phyloP scores from a whole-genome alignment of 306 rosid genomes.

The Ammopiptanthus mongolicus region DNA sequence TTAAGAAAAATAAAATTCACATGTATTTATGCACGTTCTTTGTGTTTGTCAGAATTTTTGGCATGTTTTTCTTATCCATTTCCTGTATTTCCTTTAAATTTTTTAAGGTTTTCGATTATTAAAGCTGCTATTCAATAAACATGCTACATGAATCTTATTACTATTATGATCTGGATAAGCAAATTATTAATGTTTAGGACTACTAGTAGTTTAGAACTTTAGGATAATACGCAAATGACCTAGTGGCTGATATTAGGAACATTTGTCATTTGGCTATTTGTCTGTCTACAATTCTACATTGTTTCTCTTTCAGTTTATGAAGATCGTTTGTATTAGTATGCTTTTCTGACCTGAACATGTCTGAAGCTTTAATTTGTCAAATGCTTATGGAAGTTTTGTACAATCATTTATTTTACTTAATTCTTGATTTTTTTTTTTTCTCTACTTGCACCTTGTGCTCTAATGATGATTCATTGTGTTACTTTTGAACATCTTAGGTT shows the following conservation, averaged over 20 bases:
- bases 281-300: not conserved
- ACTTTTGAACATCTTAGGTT: constrained; percentile 1
- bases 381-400: not conserved
- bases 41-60: not conserved
- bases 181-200: not conserved
- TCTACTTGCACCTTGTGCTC: constrained; percentile 10
- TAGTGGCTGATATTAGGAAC: not conserved
- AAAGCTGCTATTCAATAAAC: not conserved
- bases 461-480: not conserved
- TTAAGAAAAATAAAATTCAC: too few species aligned
- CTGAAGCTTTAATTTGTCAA: not conserved
- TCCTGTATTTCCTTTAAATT: too few species aligned
- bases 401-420: not conserved
- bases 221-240: not conserved
- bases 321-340: not conserved
- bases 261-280: not conserved
- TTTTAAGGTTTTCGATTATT: too few species aligned
- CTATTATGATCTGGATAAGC: constrained; percentile 10
- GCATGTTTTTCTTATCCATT: not conserved
- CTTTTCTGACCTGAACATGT: constrained; percentile 9
- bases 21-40: not conserved
- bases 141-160: not conserved
- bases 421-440: constrained; percentile 3
- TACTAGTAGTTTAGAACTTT: not conserved
- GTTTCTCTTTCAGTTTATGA: not conserved